phyloP scores from a whole-genome alignment of 179 eudicot species.

The Silene vulgaris region DNA sequence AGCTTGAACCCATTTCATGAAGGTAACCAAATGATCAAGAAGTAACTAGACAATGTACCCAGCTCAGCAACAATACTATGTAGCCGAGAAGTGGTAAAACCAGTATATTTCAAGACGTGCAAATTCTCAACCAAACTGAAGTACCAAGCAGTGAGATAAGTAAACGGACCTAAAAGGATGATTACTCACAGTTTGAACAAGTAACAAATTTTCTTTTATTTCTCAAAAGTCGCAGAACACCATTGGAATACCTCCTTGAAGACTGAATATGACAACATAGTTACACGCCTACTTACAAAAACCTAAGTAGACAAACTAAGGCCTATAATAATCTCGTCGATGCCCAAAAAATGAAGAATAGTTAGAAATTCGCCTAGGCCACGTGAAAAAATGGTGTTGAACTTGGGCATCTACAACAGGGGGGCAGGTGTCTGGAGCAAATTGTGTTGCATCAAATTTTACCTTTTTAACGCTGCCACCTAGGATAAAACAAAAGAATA shows the following conservation, averaged over 20 bases:
- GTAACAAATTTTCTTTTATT: background rate
- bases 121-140: background rate
- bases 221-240: slow-evolving; percentile 1
- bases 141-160: background rate
- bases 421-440: slow-evolving; percentile 24
- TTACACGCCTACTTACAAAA: background rate
- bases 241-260: background rate
- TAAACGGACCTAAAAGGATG: background rate
- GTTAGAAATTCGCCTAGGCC: slow-evolving; percentile 21
- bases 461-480: slow-evolving; percentile 27
- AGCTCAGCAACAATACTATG: background rate
- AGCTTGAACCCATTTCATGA: background rate
- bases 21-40: background rate
- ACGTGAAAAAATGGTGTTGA: slow-evolving; percentile 20
- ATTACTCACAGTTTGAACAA: background rate
- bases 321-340: slow-evolving; percentile 18
- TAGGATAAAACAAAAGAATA: slow-evolving; percentile 27
- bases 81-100: background rate
- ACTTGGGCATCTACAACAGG: slow-evolving; percentile 27
- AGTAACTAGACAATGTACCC: background rate
- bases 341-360: slow-evolving; percentile 19
- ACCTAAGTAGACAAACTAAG: slow-evolving; percentile 17
- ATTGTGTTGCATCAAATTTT: slow-evolving; percentile 25
- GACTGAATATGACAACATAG: background rate
- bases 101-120: background rate